These are phyloP conservation scores for Parietichytrium sp. DNA, from an alignment of 108 stramenopile species.

Conservation along the genomic window DNA sequence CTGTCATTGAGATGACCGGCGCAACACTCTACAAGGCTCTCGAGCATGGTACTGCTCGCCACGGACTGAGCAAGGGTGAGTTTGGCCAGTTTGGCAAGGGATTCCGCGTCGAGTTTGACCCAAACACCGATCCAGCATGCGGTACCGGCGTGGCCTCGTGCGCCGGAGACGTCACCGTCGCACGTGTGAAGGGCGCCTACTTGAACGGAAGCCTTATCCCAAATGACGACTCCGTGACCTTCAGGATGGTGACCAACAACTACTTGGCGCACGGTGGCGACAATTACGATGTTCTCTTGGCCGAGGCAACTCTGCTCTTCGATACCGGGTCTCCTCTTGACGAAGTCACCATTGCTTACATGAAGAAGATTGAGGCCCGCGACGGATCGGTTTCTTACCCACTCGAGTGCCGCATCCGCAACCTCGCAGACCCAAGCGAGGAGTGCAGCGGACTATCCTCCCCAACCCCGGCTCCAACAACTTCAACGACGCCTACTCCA, in stretches of 20 bases:
- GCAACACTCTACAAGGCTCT: not conserved
- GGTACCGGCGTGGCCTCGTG: not conserved
- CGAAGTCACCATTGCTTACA: not conserved
- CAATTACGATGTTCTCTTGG: not conserved
- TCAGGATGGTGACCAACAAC: not conserved
- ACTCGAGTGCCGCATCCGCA: not conserved
- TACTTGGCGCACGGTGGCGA: constrained; percentile 12
- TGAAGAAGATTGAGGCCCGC: not conserved
- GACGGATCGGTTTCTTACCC: not conserved
- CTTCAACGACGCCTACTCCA: not conserved
- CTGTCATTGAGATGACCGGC: not conserved
- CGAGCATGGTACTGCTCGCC: not conserved
- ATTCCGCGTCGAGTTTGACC: not conserved
- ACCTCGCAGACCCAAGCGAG: not conserved
- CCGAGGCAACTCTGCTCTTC: not conserved
- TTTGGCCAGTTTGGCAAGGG: constrained; percentile 5
- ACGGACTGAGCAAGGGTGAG: not conserved
- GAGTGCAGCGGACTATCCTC: too few relatives aligned
- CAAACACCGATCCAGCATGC: not conserved
- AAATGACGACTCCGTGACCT: not conserved
- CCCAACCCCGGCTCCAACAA: not conserved
- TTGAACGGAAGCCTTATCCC: not conserved
- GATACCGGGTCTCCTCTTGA: not conserved
- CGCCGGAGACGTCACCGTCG: not conserved
- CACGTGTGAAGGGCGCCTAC: not conserved